These are phyloP conservation scores for Neurospora sp. DNA, from an alignment of 495 filamentous ascomycete genomes.

Conservation along the genomic window DNA sequence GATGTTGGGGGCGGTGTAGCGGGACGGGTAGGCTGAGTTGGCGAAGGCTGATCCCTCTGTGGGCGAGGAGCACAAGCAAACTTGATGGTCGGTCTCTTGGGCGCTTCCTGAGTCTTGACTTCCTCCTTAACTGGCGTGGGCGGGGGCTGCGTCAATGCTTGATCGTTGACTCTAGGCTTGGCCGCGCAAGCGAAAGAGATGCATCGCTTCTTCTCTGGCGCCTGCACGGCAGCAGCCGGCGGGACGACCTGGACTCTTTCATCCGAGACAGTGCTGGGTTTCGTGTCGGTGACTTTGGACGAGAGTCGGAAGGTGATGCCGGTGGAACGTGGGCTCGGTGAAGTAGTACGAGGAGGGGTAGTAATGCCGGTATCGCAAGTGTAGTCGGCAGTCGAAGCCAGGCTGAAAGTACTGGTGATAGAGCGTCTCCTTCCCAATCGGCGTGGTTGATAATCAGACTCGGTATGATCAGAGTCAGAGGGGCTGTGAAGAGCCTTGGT, in stretches of 20 bases:
- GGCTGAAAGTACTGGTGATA: constrained; percentile 66
- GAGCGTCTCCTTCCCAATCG: constrained; percentile 46
- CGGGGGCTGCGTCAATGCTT: constrained; percentile 16
- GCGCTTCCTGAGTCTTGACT: constrained; percentile 20
- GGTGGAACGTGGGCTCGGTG: constrained; percentile 74
- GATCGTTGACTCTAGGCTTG: constrained; percentile 27
- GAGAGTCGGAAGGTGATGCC: constrained; percentile 12
- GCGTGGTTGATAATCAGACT: constrained; percentile 8
- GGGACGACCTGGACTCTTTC: constrained; percentile 3
- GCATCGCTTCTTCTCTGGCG: constrained; percentile 56
- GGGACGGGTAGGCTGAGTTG: constrained; percentile 11
- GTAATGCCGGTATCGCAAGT: constrained; percentile 88
- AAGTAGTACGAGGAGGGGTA: constrained; percentile 79
- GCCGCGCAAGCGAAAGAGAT: constrained; percentile 83
- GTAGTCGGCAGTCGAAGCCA: constrained; percentile 72
- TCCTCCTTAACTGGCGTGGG: constrained; percentile 12
- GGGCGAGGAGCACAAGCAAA: constrained; percentile 35
- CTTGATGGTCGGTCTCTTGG: constrained; percentile 38
- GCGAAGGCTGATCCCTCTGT: background rate
- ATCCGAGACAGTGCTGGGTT: background rate
- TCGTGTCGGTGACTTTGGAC: background rate
- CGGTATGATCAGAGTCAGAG: constrained; percentile 40
- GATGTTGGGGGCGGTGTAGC: constrained; percentile 8
- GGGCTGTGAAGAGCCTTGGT: constrained; percentile 66
- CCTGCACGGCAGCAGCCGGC: constrained; percentile 18